phyloP scores from a whole-genome alignment of 345 rosid genomes.

The Microcos paniculata region DNA sequence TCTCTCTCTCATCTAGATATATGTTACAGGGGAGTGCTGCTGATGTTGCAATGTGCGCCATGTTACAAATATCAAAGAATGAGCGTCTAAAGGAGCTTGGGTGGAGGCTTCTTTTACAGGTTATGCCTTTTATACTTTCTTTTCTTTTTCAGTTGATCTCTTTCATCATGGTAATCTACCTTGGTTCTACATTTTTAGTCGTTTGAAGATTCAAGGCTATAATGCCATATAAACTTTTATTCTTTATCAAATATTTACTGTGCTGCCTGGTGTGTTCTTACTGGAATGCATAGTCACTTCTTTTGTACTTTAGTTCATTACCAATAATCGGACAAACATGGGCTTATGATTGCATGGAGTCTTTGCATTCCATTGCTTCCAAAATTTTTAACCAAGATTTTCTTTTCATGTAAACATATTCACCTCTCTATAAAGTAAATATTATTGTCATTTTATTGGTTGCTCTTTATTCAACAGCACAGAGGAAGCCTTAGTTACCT shows the following conservation, averaged over 20 bases:
- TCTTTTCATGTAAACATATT: not conserved
- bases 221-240: not conserved
- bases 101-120: slow-evolving; percentile 94
- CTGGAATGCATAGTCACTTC: not conserved
- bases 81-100: slow-evolving; percentile 63
- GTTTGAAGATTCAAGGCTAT: too few relatives aligned
- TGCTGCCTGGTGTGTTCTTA: not conserved
- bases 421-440: not conserved
- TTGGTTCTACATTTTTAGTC: not conserved
- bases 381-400: not conserved
- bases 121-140: slow-evolving; percentile 17
- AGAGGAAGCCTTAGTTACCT: not conserved
- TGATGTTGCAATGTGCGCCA: slow-evolving; percentile 97
- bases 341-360: slow-evolving; percentile 35
- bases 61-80: slow-evolving; percentile 78
- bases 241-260: not conserved
- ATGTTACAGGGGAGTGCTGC: slow-evolving; percentile 92
- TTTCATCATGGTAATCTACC: not conserved
- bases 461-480: not conserved
- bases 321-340: slow-evolving; percentile 4
- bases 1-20: not conserved
- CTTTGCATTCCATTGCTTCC: not conserved
- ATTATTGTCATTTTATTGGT: not conserved
- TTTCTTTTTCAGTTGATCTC: not conserved
- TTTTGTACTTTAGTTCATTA: not conserved